These are phyloP conservation scores for Cudoniella acicularis DNA, from an alignment of 495 filamentous ascomycete species.

Conservation along the genomic window DNA sequence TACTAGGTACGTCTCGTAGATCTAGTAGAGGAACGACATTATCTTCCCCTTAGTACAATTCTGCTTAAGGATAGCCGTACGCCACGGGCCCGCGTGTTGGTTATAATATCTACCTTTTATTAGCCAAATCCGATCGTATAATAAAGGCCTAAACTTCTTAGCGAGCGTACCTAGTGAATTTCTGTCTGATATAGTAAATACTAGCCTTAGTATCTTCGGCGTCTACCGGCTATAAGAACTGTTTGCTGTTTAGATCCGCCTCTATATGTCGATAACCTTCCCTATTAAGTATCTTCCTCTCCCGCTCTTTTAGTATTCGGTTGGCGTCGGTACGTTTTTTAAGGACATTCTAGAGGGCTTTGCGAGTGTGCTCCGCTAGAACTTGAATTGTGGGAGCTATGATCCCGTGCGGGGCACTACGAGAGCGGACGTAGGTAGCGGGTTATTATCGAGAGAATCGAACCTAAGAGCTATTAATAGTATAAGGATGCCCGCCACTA, in stretches of 20 bases:
- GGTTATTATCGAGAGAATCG: not conserved
- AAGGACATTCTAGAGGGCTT: not conserved
- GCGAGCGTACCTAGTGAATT: constrained; percentile 14
- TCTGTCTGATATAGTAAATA: constrained; percentile 20
- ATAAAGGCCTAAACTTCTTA: not conserved
- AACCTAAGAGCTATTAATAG: not conserved
- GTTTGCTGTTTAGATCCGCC: no score
- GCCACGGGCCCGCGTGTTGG: not conserved
- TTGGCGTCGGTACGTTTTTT: not conserved
- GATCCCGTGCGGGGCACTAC: not conserved
- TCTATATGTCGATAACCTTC: no score
- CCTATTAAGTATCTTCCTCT: no score
- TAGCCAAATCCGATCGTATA: constrained; percentile 4
- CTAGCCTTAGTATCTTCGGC: constrained; percentile 17
- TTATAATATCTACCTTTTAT: constrained; percentile 10
- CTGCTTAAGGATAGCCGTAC: constrained; percentile 9
- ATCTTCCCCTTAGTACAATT: constrained; percentile 16
- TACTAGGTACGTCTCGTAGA: not conserved
- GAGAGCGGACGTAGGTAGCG: not conserved
- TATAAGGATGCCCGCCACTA: not conserved
- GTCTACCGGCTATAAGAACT: not conserved
- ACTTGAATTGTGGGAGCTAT: constrained; percentile 2
- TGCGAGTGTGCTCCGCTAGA: not conserved
- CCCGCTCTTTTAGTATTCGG: not conserved
- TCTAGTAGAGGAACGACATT: constrained; percentile 10